Evolutionary conservation across 2,329 filamentous ascomycete species (phyloP).

Genomic region (Colletotrichum plurivorum): DNA sequence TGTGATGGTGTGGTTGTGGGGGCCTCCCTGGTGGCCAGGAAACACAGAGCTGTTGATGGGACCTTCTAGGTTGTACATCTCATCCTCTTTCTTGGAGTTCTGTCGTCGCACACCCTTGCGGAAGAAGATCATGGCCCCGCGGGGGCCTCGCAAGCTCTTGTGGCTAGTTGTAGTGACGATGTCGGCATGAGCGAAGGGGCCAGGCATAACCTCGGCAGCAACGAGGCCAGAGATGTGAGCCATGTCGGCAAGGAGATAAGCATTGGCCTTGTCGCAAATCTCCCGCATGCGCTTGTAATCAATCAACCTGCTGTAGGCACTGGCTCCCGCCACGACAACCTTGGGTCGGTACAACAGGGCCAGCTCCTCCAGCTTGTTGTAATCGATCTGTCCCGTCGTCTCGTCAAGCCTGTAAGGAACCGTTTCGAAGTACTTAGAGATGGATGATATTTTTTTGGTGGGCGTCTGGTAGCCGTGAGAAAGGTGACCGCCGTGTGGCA

Average conservation of each 20-base stretch:
- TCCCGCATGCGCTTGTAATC: constrained; percentile 94
- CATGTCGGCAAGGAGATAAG: constrained; percentile 96
- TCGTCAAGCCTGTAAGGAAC: constrained; percentile 94
- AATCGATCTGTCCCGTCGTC: constrained; percentile 93
- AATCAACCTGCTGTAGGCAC: constrained; percentile 95
- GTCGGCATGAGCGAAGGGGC: constrained; percentile 90
- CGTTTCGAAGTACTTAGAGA: constrained; percentile 99
- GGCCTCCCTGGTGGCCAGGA: constrained; percentile 96
- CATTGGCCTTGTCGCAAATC: constrained; percentile 91
- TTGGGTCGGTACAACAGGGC: constrained; percentile 94
- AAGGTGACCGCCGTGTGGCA: constrained; percentile 95
- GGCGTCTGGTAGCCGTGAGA: constrained; percentile 98
- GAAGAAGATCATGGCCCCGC: constrained; percentile 99
- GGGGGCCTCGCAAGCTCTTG: constrained; percentile 95
- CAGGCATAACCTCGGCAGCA: constrained; percentile 90
- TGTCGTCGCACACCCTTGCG: constrained; percentile 89
- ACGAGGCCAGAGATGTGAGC: constrained; percentile 97
- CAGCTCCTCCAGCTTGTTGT: constrained; percentile 89
- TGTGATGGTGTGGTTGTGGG: constrained; percentile 99
- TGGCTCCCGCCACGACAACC: constrained; percentile 94
- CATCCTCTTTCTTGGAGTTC: constrained; percentile 88
- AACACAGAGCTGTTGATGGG: constrained; percentile 98
- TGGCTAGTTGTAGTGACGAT: constrained; percentile 98
- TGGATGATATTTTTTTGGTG: constrained; percentile 94
- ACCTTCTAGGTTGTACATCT: constrained; percentile 89